A percentile compares a stretch with the other conserved stretches of the same genome.
Evolutionary conservation across 116 monocot genomes (phyloP).

Genomic region (Cymodocea nodosa): DNA sequence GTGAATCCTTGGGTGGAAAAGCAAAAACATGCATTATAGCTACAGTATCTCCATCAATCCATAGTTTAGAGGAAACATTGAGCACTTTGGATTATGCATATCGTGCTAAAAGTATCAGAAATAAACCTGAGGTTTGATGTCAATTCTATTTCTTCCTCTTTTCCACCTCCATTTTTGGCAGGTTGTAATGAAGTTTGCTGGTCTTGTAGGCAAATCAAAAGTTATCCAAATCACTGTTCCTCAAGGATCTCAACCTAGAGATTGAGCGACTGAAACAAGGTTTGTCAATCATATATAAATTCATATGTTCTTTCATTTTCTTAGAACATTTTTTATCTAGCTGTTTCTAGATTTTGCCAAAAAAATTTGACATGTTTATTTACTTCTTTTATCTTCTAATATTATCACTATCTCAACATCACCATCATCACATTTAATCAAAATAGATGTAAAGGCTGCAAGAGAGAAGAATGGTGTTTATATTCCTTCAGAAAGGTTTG

Average conservation of each 20-base stretch:
- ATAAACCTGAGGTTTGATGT: slow-evolving; percentile 69
- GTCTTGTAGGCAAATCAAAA: slow-evolving; percentile 60
- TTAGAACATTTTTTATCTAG: neutral
- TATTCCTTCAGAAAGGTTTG: slow-evolving; percentile 55
- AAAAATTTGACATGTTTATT: too few relatives aligned
- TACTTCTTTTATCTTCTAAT: too few relatives aligned
- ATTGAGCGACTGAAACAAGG: slow-evolving; percentile 84
- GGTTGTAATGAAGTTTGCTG: neutral
- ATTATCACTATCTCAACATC: neutral
- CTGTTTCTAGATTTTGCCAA: neutral
- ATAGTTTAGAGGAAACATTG: slow-evolving; percentile 75
- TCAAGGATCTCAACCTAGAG: slow-evolving; percentile 68
- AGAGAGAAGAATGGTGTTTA: slow-evolving; percentile 88
- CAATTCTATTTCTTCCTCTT: neutral
- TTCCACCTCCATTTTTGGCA: neutral
- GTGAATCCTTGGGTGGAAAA: slow-evolving; percentile 86
- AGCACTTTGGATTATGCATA: slow-evolving; percentile 78
- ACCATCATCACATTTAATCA: neutral
- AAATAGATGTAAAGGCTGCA: slow-evolving; percentile 62
- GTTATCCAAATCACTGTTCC: slow-evolving; percentile 46
- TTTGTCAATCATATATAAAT: slow-evolving; percentile 3
- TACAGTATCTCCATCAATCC: slow-evolving; percentile 57
- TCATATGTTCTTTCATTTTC: neutral
- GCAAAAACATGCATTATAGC: slow-evolving; percentile 91
- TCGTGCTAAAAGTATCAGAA: slow-evolving; percentile 76